These are phyloP conservation scores for Marsdenia floribunda DNA, from an alignment of 257 asterid genomes.

Conservation along the genomic window DNA sequence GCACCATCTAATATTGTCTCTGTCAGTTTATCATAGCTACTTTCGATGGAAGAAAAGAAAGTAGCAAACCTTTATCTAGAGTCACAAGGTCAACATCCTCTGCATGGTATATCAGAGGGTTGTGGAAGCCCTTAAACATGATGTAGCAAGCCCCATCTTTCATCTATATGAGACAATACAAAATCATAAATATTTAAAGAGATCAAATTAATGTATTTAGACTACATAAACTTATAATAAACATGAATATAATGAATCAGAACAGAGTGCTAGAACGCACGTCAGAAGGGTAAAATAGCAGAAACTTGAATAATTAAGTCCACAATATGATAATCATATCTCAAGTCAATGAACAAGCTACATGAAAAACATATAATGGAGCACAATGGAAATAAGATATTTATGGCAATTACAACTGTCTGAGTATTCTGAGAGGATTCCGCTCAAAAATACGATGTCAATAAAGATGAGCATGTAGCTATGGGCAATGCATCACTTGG, in stretches of 20 bases:
- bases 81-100: conserved; percentile 40
- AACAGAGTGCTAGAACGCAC: background rate
- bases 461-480: background rate
- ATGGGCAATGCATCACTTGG: background rate
- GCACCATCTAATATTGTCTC: background rate
- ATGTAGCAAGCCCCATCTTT: conserved; percentile 45
- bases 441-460: background rate
- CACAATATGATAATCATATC: background rate
- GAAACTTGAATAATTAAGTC: background rate
- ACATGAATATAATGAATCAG: background rate
- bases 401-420: background rate
- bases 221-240: background rate
- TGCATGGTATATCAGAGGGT: conserved; percentile 44
- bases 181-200: background rate
- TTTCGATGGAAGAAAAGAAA: conserved; percentile 5
- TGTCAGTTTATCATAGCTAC: conserved; percentile 1
- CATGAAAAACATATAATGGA: background rate
- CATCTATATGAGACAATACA: conserved; percentile 30
- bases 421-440: background rate
- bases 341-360: background rate
- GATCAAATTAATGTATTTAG: background rate
- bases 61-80: conserved; percentile 61
- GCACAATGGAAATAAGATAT: background rate
- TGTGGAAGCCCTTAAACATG: conserved; percentile 54
- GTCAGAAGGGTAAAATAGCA: background rate